Base-by-base conservation (phyloP, 179 eudicot genomes). In the Nepenthes alata region DNA sequence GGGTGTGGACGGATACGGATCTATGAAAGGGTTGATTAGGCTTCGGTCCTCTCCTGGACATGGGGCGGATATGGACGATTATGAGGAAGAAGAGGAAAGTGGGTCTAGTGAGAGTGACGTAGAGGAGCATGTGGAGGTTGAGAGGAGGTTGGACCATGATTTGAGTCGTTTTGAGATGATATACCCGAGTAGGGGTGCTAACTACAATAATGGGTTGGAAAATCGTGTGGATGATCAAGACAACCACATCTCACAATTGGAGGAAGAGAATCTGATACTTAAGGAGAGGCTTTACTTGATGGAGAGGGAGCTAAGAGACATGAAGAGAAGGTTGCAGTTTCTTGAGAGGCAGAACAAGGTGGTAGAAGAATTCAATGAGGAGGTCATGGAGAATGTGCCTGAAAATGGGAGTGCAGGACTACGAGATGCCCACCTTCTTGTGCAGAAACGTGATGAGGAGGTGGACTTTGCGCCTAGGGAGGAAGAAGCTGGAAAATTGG, bases 1-100 rank as follows among this genome's bases (percentile, higher is more conserved):
- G 98, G 96, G 96, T 3, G 98, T 91, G 3, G 96, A 91, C 74
- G 96, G 98, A 41, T 91, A 91, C 68, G 98, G 98, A 6, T 86
- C 96, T 0, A 89, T 91, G 98, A 91, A 91, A 64, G 96, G 98
- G 2, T 63, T 89, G 73, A 91, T 91, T 62, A 83, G 98, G 85
- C 77, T 91, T 58, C 75, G 95, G 50, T 90, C 67, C 15, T 44
- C 97, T 0, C 90, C 88, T 0, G 95, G 95, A 11, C 73, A 78
- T 44, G 96, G 81, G 45, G 81, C 70, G 15, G 83, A 78, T 38
- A 74, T 61, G 13, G 80, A 86, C 25, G 94, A 82, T 55, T 87
- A 85, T 7, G 94, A 88, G 13, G 95, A 88, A 5, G 97, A 88
- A 44, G 95, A 86, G 14, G 96, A 81, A 5, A 84, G 78, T 1